Evolutionary conservation across 1,139 yeast genomes (phyloP), one percentile per base, ranked within the genome.

Genomic region (Trichomonascaceae sp.): DNA sequence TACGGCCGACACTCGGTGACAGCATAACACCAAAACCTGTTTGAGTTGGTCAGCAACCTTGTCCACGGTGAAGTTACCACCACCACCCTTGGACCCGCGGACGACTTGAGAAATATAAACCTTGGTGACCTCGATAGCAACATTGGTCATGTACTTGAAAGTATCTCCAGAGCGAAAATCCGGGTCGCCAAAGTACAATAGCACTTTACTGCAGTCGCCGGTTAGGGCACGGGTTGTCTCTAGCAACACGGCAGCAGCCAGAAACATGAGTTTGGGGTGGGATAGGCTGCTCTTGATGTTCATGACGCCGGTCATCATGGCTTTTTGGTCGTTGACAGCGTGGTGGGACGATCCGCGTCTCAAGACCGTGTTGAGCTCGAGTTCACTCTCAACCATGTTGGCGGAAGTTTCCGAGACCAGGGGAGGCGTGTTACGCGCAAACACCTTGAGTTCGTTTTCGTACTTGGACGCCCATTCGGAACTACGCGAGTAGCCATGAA

Each of bases 361-460:
- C 40, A 92, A 67, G 26, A 92, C 85, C 1, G 95, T 80, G 52
- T 89, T 89, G 60, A 89, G 69, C 48, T 92, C 97, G 43, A 89
- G 67, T 3, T 94, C 84, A 17, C 93, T 81, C 52, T 89, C 98
- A 16, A 89, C 78, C 50, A 87, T 75, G 52, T 79, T 79, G 63
- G 93, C 76, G 2, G 93, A 77, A 14, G 71, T 63, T 46, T 84
- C 95, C 2, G 94, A 79, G 0, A 94, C 96, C 39, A 92, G 68
- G 1, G 97, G 93, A 4, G 98, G 98, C 4, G 96, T 70, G 48
- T 71, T 79, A 48, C 78, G 73, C 0, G 98, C 97, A 47, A 92
- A 80, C 37, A 75, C 64, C 47, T 70, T 67, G 35, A 92, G 64
- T 26, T 71, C 73, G 0, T 42, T 41, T 36, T 59, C 52, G 47